Conservation (phyloP, 176 grass and related monocot genomes). For the Oryza brachyantha region DNA sequence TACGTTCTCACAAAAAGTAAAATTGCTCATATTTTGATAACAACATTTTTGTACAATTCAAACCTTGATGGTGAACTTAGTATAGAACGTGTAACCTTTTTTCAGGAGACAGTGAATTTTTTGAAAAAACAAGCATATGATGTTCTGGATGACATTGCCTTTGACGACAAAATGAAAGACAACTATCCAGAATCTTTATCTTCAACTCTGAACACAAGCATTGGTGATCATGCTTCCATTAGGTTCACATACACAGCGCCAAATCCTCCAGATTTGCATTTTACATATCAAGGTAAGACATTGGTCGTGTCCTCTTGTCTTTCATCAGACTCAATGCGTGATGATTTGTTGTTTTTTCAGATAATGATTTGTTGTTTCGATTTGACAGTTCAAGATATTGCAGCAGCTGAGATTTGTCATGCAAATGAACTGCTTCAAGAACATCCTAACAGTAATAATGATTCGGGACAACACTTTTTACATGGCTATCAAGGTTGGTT, state of each 20-base stretch:
- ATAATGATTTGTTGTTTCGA: too few relatives aligned
- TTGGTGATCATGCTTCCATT: neutral
- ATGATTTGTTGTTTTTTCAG: neutral
- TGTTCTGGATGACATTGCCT: neutral
- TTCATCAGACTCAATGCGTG: too few relatives aligned
- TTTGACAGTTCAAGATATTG: too few relatives aligned
- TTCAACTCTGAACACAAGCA: neutral
- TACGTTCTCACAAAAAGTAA: too few relatives aligned
- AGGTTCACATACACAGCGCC: neutral
- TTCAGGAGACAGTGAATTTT: neutral
- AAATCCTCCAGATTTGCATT: neutral
- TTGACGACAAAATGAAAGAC: neutral
- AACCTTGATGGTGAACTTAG: too few relatives aligned
- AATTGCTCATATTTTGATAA: too few relatives aligned
- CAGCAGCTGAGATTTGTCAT: neutral
- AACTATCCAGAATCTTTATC: neutral
- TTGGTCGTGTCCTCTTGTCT: too few relatives aligned
- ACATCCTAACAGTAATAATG: neutral
- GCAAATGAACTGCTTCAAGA: neutral
- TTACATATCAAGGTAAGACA: neutral
- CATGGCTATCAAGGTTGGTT: neutral
- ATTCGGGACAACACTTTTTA: neutral
- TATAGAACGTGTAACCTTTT: neutral
- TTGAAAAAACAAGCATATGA: neutral
- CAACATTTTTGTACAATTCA: neutral